Conservation (phyloP, 371 early-diverging fungal genomes). For the Mucor racemosus region DNA sequence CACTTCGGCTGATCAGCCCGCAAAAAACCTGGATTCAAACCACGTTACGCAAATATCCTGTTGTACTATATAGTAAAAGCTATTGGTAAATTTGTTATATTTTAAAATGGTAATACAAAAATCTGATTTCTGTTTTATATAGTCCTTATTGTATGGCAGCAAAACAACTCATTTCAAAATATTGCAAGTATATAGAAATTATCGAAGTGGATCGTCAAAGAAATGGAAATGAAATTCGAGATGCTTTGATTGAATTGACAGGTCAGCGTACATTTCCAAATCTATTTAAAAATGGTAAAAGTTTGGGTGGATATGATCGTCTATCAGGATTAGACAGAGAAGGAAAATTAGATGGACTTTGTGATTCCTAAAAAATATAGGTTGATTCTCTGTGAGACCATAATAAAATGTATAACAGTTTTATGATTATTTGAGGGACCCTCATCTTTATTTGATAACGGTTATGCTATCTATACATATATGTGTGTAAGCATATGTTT, state of each 20-base stretch:
- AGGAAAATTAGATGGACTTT: conserved; percentile 40
- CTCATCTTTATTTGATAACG: no score
- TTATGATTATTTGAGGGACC: no score
- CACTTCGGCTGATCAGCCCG: conserved; percentile 36
- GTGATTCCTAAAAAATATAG: neutral
- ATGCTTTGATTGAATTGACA: conserved; percentile 36
- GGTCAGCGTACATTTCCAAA: conserved; percentile 52
- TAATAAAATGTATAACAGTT: no score
- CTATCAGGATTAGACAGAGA: conserved; percentile 41
- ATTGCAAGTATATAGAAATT: conserved; percentile 38
- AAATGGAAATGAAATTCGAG: conserved; percentile 37
- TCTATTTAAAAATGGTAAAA: conserved; percentile 44
- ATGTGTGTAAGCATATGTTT: no score
- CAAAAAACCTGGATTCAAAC: conserved; percentile 41
- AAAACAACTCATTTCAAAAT: conserved; percentile 53
- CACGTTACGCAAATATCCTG: conserved; percentile 49
- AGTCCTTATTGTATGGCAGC: conserved; percentile 59
- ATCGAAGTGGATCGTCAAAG: conserved; percentile 47
- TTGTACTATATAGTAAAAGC: conserved; percentile 66
- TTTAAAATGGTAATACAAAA: neutral
- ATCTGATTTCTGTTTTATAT: neutral
- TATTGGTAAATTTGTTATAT: conserved; percentile 51
- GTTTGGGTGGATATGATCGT: conserved; percentile 53
- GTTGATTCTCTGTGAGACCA: neutral
- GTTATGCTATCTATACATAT: no score